These are phyloP conservation scores for Cubamyces sp. DNA, from an alignment of 768 basidiomycete genomes.

Conservation along the genomic window DNA sequence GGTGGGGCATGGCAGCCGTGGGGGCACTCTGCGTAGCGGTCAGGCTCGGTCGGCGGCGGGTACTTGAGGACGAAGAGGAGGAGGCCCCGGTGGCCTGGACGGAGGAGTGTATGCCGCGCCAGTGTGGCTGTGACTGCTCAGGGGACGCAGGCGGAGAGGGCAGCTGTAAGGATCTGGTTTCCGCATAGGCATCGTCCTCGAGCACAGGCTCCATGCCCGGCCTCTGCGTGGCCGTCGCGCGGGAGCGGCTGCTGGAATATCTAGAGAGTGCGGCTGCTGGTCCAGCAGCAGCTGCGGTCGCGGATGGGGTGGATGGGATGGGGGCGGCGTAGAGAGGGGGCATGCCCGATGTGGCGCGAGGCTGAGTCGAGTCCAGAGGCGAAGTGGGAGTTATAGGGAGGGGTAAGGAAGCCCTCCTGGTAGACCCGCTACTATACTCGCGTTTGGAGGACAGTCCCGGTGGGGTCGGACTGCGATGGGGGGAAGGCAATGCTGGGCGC, in stretches of 20 bases:
- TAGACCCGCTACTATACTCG: conserved; percentile 11
- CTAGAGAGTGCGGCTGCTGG: not conserved
- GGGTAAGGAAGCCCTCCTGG: conserved; percentile 12
- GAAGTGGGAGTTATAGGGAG: conserved; percentile 25
- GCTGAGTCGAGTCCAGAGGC: conserved; percentile 8
- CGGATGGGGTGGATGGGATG: not conserved
- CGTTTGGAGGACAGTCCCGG: conserved; percentile 29
- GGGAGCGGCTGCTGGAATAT: conserved; percentile 13
- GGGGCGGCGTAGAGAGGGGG: conserved; percentile 7
- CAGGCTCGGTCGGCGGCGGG: conserved; percentile 29
- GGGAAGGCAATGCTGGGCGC: conserved; percentile 24
- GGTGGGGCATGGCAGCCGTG: conserved; percentile 27
- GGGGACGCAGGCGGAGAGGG: conserved; percentile 37
- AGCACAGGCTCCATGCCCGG: conserved; percentile 30
- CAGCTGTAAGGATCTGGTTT: conserved; percentile 30
- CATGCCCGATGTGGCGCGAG: conserved; percentile 10
- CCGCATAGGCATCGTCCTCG: conserved; percentile 27
- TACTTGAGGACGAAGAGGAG: conserved; percentile 8
- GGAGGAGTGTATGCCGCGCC: conserved; percentile 5
- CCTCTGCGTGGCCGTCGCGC: conserved; percentile 1
- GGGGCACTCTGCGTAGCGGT: conserved; percentile 24
- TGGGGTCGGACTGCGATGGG: conserved; percentile 30
- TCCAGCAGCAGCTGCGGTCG: not conserved
- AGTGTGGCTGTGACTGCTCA: conserved; percentile 23
- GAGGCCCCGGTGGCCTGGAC: not conserved